These are phyloP conservation scores for Neophaeococcomyces aloes DNA, from an alignment of 2,329 filamentous ascomycete species.

Conservation along the genomic window DNA sequence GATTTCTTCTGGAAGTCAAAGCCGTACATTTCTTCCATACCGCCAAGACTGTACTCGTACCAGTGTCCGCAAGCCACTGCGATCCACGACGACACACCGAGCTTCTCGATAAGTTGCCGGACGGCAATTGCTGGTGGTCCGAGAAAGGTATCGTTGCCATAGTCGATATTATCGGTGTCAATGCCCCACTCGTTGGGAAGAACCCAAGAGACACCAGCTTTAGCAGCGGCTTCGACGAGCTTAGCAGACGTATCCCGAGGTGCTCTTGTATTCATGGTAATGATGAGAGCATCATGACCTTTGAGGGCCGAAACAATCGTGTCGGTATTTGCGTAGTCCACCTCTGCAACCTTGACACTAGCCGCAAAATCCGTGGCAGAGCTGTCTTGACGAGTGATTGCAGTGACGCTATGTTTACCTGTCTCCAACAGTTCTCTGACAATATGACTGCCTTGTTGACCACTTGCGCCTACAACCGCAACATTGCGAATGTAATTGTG, in stretches of 20 bases:
- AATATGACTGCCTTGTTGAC: slow-evolving; percentile 26
- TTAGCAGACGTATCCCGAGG: slow-evolving; percentile 38
- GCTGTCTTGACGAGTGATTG: slow-evolving; percentile 39
- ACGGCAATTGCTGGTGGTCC: slow-evolving; percentile 18
- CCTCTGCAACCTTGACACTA: slow-evolving; percentile 29
- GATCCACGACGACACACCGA: slow-evolving; percentile 36
- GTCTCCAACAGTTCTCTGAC: slow-evolving; percentile 31
- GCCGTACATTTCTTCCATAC: slow-evolving; percentile 31
- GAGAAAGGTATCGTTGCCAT: slow-evolving; percentile 31
- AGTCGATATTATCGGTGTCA: slow-evolving; percentile 25
- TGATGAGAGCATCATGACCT: slow-evolving; percentile 48
- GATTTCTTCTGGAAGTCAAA: slow-evolving; percentile 39
- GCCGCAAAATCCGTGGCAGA: slow-evolving; percentile 31
- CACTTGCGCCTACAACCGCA: slow-evolving; percentile 33
- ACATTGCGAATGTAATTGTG: slow-evolving; percentile 29
- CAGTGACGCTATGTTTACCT: slow-evolving; percentile 43
- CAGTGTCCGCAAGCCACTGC: slow-evolving; percentile 40
- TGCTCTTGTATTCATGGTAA: slow-evolving; percentile 42
- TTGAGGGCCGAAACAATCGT: slow-evolving; percentile 41
- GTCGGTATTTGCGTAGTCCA: slow-evolving; percentile 38
- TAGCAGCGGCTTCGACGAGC: slow-evolving; percentile 45
- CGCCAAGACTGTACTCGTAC: slow-evolving; percentile 43
- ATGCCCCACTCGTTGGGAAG: slow-evolving; percentile 41
- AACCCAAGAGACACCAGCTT: slow-evolving; percentile 45
- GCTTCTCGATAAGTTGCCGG: slow-evolving; percentile 31